These are phyloP conservation scores for Nitzschia sp. DNA, from an alignment of 108 stramenopile species.

Conservation along the genomic window DNA sequence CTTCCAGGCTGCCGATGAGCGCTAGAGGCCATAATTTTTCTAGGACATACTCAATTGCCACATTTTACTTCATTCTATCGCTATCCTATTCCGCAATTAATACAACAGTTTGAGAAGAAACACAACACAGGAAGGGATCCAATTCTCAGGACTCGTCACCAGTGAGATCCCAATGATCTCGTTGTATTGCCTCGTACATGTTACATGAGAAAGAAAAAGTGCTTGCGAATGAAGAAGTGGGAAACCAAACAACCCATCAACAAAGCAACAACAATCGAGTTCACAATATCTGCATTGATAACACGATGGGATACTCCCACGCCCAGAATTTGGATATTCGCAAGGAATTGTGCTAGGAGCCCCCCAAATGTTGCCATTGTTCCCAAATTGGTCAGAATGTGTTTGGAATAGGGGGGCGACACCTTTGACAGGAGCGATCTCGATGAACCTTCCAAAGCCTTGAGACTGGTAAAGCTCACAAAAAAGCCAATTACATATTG, in stretches of 20 bases:
- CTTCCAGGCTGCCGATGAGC: too few relatives aligned
- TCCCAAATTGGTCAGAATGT: slow-evolving; percentile 56
- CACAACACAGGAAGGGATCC: too few relatives aligned
- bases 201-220: slow-evolving; percentile 53
- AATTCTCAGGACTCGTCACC: too few relatives aligned
- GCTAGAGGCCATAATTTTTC: too few relatives aligned
- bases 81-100: too few relatives aligned
- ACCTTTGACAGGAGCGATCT: slow-evolving; percentile 72
- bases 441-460: slow-evolving; percentile 62
- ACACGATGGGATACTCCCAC: slow-evolving; percentile 55
- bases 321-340: slow-evolving; percentile 58
- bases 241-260: slow-evolving; percentile 30
- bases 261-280: slow-evolving; percentile 57
- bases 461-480: slow-evolving; percentile 55
- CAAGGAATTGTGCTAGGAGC: slow-evolving; percentile 61
- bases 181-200: too few relatives aligned
- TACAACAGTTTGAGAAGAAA: too few relatives aligned
- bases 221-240: slow-evolving; percentile 35
- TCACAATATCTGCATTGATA: slow-evolving; percentile 72
- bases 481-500: slow-evolving; percentile 68
- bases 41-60: too few relatives aligned
- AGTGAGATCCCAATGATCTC: too few relatives aligned
- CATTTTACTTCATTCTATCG: too few relatives aligned
- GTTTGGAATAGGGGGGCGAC: slow-evolving; percentile 42
- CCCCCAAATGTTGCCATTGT: slow-evolving; percentile 62